phyloP scores from a whole-genome alignment of 2,329 filamentous ascomycete species.

The Ceratocystiopsis brevicomis region DNA sequence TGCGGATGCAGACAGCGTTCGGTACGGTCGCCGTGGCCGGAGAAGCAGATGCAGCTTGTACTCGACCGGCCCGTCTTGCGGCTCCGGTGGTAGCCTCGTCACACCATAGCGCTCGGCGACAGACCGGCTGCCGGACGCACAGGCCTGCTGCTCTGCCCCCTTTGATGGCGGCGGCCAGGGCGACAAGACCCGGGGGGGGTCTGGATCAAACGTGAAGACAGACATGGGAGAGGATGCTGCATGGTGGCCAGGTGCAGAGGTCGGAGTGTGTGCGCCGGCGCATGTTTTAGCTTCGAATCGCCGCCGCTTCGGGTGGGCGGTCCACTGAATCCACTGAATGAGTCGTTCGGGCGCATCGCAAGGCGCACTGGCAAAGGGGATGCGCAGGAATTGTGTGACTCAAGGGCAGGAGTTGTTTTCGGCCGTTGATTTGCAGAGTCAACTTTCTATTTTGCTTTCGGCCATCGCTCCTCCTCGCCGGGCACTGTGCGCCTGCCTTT shows the following conservation, averaged over 20 bases:
- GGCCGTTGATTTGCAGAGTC: too few relatives aligned
- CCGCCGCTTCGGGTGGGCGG: too few relatives aligned
- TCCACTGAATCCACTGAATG: too few relatives aligned
- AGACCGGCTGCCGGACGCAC: constrained; percentile 21
- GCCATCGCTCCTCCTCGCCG: too few relatives aligned
- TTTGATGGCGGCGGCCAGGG: constrained; percentile 55
- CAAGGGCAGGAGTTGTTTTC: too few relatives aligned
- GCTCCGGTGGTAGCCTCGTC: constrained; percentile 68
- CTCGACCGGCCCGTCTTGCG: constrained; percentile 84
- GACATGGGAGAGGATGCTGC: constrained; percentile 35
- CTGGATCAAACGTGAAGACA: constrained; percentile 85
- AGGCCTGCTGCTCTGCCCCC: constrained; percentile 19
- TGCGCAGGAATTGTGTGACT: too few relatives aligned
- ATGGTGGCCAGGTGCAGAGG: constrained; percentile 13
- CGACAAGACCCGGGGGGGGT: constrained; percentile 72
- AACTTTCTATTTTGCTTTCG: too few relatives aligned
- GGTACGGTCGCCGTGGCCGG: constrained; percentile 56
- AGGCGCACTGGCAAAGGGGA: too few relatives aligned
- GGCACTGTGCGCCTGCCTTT: too few relatives aligned
- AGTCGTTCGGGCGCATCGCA: too few relatives aligned
- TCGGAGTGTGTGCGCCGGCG: too few relatives aligned
- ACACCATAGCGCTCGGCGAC: constrained; percentile 39
- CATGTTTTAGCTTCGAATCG: too few relatives aligned
- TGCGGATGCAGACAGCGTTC: constrained; percentile 35
- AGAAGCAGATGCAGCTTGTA: constrained; percentile 89